phyloP scores from a whole-genome alignment of 2,329 filamentous ascomycete genomes.

The Calonectria naviculata region DNA sequence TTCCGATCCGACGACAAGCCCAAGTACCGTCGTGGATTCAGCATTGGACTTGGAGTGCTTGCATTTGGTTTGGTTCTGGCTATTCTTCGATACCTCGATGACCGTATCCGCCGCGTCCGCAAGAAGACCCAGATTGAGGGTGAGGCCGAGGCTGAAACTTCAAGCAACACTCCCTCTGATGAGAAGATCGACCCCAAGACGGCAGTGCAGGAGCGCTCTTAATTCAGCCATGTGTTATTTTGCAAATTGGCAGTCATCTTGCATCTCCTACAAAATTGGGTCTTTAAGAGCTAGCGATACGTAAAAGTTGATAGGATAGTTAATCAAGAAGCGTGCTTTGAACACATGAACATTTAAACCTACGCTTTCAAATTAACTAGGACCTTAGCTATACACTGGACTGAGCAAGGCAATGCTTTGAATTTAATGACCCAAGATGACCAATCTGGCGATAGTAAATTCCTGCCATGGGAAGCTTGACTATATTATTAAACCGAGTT shows the following conservation, averaged over 20 bases:
- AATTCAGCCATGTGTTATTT: not conserved
- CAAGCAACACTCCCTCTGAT: conserved; percentile 17
- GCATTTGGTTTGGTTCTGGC: conserved; percentile 55
- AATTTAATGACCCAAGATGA: not conserved
- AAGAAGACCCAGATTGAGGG: conserved; percentile 14
- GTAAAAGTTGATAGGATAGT: not conserved
- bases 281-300: not conserved
- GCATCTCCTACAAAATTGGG: not conserved
- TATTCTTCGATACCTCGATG: conserved; percentile 55
- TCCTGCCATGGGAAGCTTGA: not conserved
- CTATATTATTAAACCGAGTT: not conserved
- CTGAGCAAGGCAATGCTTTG: not conserved
- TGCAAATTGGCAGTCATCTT: not conserved
- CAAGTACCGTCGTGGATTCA: conserved; percentile 62
- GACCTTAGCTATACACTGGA: not conserved
- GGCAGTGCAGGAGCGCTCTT: not conserved
- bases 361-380: not conserved
- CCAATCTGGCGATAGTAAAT: not conserved
- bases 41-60: conserved; percentile 56
- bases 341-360: not conserved
- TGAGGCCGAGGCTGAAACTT: conserved; percentile 18
- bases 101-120: conserved; percentile 40
- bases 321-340: not conserved
- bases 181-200: conserved; percentile 17
- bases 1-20: conserved; percentile 65